Base-by-base conservation (phyloP, 139 green algal species). In the Edaphochlamys debaryana region DNA sequence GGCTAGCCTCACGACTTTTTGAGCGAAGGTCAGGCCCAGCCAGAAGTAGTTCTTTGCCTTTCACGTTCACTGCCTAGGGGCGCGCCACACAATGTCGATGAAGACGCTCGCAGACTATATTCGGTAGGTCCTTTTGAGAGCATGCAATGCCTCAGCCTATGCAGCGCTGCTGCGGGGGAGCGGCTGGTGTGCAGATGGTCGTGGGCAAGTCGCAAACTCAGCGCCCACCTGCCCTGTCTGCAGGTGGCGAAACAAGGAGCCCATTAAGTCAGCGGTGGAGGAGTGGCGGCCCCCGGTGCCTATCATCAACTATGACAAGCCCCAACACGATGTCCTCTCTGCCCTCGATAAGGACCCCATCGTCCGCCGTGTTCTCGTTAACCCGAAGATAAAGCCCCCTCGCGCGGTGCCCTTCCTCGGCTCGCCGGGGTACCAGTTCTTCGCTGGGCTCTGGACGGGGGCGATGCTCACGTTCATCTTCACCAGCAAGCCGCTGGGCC, bases 41-140 rank as follows among this genome's bases (percentile, higher is more conserved):
- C n/a, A n/a, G n/a, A n/a, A n/a, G n/a, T n/a, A n/a, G n/a, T n/a
- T n/a, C n/a, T n/a, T n/a, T n/a, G n/a, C n/a, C n/a, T n/a, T n/a
- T n/a, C n/a, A n/a, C n/a, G n/a, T n/a, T n/a, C n/a, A n/a, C n/a
- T n/a, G n/a, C n/a, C n/a, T n/a, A n/a, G n/a, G n/a, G n/a, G n/a
- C n/a, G n/a, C n/a, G n/a, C n/a, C 40, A 15, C 40, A 52, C 68
- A 29, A 86, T 79, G 64, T 75, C 71, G 32, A 88, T 90, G 87
- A 91, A 91, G 73, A 89, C 83, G 9, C 68, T 91, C 30, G 67
- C 72, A 0, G 87, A 91, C 58, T 91, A 91, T 67, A 84, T 91
- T 67, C 58, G 42, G 42, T n/a, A n/a, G n/a, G n/a, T n/a, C n/a
- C n/a, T n/a, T n/a, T n/a, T n/a, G n/a, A n/a, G n/a, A n/a, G n/a